Base-by-base conservation (phyloP, 306 rosid species). In the Spatholobus suberectus region DNA sequence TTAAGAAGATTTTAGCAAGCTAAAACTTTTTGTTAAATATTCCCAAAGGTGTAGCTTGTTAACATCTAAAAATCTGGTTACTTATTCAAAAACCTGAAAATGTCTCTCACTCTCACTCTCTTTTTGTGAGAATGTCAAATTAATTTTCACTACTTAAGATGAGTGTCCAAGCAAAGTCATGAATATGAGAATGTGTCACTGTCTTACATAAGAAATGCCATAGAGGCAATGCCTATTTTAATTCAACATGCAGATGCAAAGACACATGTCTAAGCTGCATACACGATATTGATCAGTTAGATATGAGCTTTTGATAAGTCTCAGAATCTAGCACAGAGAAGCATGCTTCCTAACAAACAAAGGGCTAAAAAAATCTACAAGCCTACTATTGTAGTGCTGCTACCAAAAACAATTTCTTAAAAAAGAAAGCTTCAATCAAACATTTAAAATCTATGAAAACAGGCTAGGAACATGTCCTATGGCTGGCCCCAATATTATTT, bases 241-340 rank as follows among this genome's bases (percentile, higher is more conserved):
- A 40, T 51, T 55, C 9, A 58, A 26, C 59, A 27, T 20, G 61
- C 24, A 21, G 13, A 44, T 43, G 27, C 70, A 57, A 61, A 61
- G 41, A 73, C 11, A 17, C 0, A 2, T 6, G 65, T 20, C 78
- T 54, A 54, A 34, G 46, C n/a, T 35, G 35, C 78, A 74, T 27
- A 26, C 27, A 47, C 17, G 61, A 72, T 17, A 9, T 72, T 17
- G 58, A 47, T 29, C 24, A 26, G 27, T 26, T 17, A 15, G 40
- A 44, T 70, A 44, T 24, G 40, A 70, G 59, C 24, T 7, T 44
- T 71, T 7, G 5, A 27, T 4, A 71, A 46, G 76, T 71, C 40
- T 47, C 61, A 47, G 40, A 20, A 73, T 73, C 66, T 52, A 74
- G 27, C 61, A 57, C 63, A 73, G 26, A 29, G 46, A 29, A 49